Evolutionary conservation across 768 basidiomycete species (phyloP).

Genomic region (Amylocystis lapponica): DNA sequence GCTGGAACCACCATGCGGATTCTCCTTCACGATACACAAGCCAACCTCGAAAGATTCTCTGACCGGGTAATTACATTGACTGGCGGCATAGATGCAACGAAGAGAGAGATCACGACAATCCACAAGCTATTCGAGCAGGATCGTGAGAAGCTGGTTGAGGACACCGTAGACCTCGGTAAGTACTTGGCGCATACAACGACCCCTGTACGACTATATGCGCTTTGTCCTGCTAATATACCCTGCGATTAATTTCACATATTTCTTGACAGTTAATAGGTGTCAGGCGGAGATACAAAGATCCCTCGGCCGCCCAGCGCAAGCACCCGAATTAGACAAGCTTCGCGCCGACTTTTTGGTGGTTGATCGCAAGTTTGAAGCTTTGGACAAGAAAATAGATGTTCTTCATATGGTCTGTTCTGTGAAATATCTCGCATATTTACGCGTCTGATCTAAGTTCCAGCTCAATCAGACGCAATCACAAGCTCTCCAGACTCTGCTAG

Average conservation of each 20-base stretch:
- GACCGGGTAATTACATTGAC: conserved; percentile 48
- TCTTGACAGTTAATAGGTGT: conserved; percentile 49
- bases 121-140: conserved; percentile 56
- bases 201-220: conserved; percentile 6
- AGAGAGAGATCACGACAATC: conserved; percentile 45
- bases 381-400: conserved; percentile 20
- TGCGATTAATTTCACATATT: neutral
- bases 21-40: conserved; percentile 69
- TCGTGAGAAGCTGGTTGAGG: conserved; percentile 45
- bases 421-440: neutral
- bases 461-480: conserved; percentile 37
- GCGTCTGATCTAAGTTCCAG: conserved; percentile 8
- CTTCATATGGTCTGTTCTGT: conserved; percentile 15
- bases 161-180: conserved; percentile 47
- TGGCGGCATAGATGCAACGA: conserved; percentile 44
- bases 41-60: conserved; percentile 63
- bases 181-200: neutral
- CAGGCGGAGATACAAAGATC: conserved; percentile 57
- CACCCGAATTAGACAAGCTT: conserved; percentile 14
- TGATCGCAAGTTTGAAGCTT: conserved; percentile 12
- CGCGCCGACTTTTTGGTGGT: conserved; percentile 10
- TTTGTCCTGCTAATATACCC: conserved; percentile 5
- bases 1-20: conserved; percentile 66
- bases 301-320: conserved; percentile 54
- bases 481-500: conserved; percentile 53